Conservation (phyloP, 2,329 filamentous ascomycete species). For the Fusarium sambucinum region DNA sequence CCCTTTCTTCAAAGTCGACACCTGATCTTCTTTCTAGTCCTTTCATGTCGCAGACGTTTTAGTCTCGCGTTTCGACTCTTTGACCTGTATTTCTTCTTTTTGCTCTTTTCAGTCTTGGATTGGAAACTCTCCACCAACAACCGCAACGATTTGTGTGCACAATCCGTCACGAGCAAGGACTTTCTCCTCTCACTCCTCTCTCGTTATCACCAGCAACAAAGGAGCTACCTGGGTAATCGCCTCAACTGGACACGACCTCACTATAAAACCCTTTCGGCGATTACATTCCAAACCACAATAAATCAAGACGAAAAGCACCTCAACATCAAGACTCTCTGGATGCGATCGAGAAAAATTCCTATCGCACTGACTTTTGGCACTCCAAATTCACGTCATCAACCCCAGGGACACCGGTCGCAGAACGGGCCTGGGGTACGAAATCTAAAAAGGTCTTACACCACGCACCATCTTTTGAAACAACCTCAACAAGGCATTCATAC, state of each 20-base stretch:
- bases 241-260: slow-evolving; percentile 10
- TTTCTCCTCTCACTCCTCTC: slow-evolving; percentile 5
- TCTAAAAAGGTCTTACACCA: slow-evolving; percentile 34
- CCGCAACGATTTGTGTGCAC: background rate
- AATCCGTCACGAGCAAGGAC: slow-evolving; percentile 1
- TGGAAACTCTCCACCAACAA: background rate
- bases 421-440: slow-evolving; percentile 49
- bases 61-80: slow-evolving; percentile 35
- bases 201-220: background rate
- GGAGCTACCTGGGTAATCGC: background rate
- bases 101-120: background rate
- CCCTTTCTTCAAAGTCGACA: slow-evolving; percentile 42
- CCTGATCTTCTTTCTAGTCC: slow-evolving; percentile 43
- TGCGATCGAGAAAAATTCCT: slow-evolving; percentile 3
- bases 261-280: slow-evolving; percentile 11
- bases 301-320: background rate
- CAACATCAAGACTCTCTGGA: background rate
- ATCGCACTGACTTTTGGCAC: slow-evolving; percentile 27
- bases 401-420: slow-evolving; percentile 47
- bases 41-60: slow-evolving; percentile 40
- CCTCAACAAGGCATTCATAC: slow-evolving; percentile 14
- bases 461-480: slow-evolving; percentile 31
- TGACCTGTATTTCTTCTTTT: slow-evolving; percentile 2
- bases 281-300: background rate
- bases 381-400: slow-evolving; percentile 32